Evolutionary conservation across 202 grass and related monocot genomes (phyloP), one percentile per base, ranked within the genome.

Genomic region (Schoenoplectus tabernaemontani): DNA sequence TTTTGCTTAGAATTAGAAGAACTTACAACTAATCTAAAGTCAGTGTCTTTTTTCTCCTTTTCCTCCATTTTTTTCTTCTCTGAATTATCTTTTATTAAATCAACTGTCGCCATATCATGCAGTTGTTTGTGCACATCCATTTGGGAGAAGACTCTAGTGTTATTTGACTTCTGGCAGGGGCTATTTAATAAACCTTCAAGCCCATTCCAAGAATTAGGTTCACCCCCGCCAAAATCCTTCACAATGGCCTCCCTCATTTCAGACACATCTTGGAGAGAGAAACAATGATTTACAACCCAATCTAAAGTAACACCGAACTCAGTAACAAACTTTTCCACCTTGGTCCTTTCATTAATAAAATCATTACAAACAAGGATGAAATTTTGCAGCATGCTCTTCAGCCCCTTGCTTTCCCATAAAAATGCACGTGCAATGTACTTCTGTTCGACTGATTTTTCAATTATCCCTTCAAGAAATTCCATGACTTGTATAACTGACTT

Each of bases 261-360:
- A 33, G 95, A 90, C 80, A 94, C 95, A 94, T 98, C 95, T 89
- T 77, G 87, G 62, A 98, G 88, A 43, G 88, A 92, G 85, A 95
- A 94, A 78, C 95, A 98, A 60, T 92, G 95, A 64, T 78, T 94
- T 24, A 98, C 78, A 47, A 92, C 90, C 95, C 89, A 94, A 56
- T 98, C 89, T 50, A 98, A 79, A 42, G 86, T 83, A 26, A 77
- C 63, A 79, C 84, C 86, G 39, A 98, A 58, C 57, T 87, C 89
- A 87, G 83, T 66, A 78, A 88, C 51, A 87, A 94, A 92, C 50
- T 60, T 86, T 89, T 90, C 86, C 48, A 92, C 64, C 80, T 86
- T 84, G n/a, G 64, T 84, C 59, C 83, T 87, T 13, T 86, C 88
- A 78, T 86, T 78, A 54, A 98, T 46, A 69, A 92, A 38, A 33